phyloP scores from a whole-genome alignment of 2,329 filamentous ascomycete species.

The Laburnicola sp. region DNA sequence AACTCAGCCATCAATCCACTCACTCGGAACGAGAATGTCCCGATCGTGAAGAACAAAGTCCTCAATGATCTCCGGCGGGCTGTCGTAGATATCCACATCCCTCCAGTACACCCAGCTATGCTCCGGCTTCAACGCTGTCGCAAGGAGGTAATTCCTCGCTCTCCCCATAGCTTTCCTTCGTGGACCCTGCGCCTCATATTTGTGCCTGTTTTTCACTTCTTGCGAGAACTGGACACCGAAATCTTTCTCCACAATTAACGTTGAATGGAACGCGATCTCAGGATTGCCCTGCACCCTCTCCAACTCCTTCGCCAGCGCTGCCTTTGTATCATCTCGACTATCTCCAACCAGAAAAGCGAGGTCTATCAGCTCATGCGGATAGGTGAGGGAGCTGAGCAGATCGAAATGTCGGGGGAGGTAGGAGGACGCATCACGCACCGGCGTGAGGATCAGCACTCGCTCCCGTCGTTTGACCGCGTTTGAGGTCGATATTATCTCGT shows the following conservation, averaged over 20 bases:
- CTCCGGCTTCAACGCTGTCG: slow-evolving; percentile 81
- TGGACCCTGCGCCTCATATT: slow-evolving; percentile 84
- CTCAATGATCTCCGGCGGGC: slow-evolving; percentile 82
- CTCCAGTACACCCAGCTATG: slow-evolving; percentile 99
- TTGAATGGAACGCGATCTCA: slow-evolving; percentile 84
- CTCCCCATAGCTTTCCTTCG: slow-evolving; percentile 86
- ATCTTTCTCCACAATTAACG: slow-evolving; percentile 85
- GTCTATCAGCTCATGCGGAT: slow-evolving; percentile 94
- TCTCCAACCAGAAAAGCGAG: slow-evolving; percentile 93
- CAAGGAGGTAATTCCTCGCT: slow-evolving; percentile 89
- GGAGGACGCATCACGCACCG: slow-evolving; percentile 82
- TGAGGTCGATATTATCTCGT: slow-evolving; percentile 77
- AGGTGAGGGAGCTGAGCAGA: slow-evolving; percentile 83
- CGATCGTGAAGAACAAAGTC: slow-evolving; percentile 93
- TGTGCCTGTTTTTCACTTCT: slow-evolving; percentile 79
- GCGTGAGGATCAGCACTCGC: slow-evolving; percentile 87
- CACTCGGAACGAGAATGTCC: slow-evolving; percentile 94
- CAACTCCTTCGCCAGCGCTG: slow-evolving; percentile 81
- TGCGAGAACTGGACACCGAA: slow-evolving; percentile 78
- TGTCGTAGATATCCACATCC: slow-evolving; percentile 94
- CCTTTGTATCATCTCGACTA: slow-evolving; percentile 85
- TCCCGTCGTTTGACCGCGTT: slow-evolving; percentile 81
- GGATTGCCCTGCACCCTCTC: slow-evolving; percentile 80
- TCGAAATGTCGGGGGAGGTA: slow-evolving; percentile 92
- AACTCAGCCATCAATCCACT: slow-evolving; percentile 42